Evolutionary conservation across 345 rosid species (phyloP), one percentile per base, ranked within the genome.

Genomic region (Corymbia maculata): DNA sequence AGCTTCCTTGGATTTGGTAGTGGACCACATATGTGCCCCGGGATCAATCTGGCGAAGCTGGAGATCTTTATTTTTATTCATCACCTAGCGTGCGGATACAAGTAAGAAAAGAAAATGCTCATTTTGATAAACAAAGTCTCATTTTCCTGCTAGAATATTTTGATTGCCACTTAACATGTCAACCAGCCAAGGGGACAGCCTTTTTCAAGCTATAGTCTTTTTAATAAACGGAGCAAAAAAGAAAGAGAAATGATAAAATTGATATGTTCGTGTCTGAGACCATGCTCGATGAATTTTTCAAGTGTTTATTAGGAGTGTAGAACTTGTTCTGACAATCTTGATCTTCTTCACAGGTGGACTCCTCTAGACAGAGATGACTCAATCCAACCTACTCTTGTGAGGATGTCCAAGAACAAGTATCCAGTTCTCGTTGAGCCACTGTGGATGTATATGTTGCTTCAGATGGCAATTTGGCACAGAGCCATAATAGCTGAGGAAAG

Each of bases 11-110:
- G 97, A 90, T 95, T 94, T 42, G 97, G 97, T 30, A 94, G 89
- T 80, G 95, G 97, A 90, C 94, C 96, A 1, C 91, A 95, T 14
- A 94, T 94, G 97, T 94, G 97, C 90, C 95, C 95, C 0, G 95
- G 97, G 88, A 92, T 94, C 87, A 94, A 94, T 90, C 92, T 95
- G 87, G 97, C 97, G 59, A 95, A 93, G 90, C 87, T 95, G 84
- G 97, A 94, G 90, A 94, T 93, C 89, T 94, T 90, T 50, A 88
- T 95, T 88, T 94, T 95, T 93, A 88, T 94, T 88, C 96, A 95
- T 88, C 95, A 94, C 90, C 90, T 95, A 32, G 92, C 92, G 90
- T 92, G 93, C 92, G 93, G 88, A 92, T 93, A 91, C 94, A 93
- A 94, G 96, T 95, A 49, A 44, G 75, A 45, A 47, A 19, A 64